Evolutionary conservation across 2,329 filamentous ascomycete genomes (phyloP), one percentile per base, ranked within the genome.

Genomic region (Metarhizium robertsii): DNA sequence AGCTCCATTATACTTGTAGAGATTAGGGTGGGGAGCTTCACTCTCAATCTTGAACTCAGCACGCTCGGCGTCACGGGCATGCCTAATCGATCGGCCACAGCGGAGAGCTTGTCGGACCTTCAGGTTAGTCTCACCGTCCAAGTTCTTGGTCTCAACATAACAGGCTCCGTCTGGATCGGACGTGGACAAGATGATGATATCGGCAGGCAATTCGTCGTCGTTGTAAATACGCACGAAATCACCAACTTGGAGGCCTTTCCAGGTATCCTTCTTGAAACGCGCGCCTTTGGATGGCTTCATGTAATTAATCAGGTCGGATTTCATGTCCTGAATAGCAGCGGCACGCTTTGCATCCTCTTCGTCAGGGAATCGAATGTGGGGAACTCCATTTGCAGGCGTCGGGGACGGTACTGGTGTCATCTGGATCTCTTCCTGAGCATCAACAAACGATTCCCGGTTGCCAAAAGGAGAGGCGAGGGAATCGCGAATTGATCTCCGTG

Each of bases 181-280:
- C 0, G 94, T 97, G 2, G 94, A 89, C 29, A 99, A 74, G 47
- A 99, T 88, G 50, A 97, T 86, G 50, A 99, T 78, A 71, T 99
- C 94, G 50, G 94, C 92, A 1, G 94, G 95, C 29, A 99, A 84
- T 63, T 95, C 91, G 65, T 99, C 94, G 62, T 96, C 88, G 65
- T 95, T 96, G 74, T 96, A 97, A 52, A 99, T 82, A 61, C 95
- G 90, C 54, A 99, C 87, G 71, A 96, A 97, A 70, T 99, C 94
- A 50, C 94, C 94, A 8, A 99, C 94, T 64, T 92, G 86, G 14
- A 99, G 80, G 64, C 85, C 95, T 73, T 99, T 99, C 94, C 94
- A 99, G 47, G 84, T 85, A 66, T 96, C 92, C 63, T 87, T 88
- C 70, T 95, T 92, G 73, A 99, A 99, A 29, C 88, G 82, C 38